Conservation (phyloP, 2,329 filamentous ascomycete species). For the Pseudonectria foliicola region DNA sequence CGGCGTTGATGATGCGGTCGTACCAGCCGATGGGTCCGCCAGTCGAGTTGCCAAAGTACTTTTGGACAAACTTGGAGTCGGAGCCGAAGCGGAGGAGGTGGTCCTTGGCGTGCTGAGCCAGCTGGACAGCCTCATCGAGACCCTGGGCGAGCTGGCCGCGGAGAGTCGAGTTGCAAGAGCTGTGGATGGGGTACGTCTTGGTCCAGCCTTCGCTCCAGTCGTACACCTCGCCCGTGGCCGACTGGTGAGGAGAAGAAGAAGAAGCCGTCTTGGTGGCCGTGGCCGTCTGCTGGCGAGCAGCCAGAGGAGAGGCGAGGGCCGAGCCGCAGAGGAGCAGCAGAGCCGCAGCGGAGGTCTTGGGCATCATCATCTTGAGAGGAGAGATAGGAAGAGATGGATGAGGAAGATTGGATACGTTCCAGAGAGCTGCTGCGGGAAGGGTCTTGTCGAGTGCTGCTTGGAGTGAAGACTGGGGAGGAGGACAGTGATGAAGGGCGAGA, state of each 20-base stretch:
- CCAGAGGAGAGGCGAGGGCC: slow-evolving; percentile 23
- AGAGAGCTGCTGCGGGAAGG: too few relatives aligned
- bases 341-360: slow-evolving; percentile 16
- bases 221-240: slow-evolving; percentile 19
- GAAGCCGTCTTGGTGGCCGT: slow-evolving; percentile 10
- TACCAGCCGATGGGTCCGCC: slow-evolving; percentile 55
- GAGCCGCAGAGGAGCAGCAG: slow-evolving; percentile 18
- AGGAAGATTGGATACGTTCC: too few relatives aligned
- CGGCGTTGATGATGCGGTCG: slow-evolving; percentile 50
- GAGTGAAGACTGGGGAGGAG: too few relatives aligned
- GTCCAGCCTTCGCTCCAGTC: slow-evolving; percentile 28
- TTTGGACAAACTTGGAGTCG: slow-evolving; percentile 51
- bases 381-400: too few relatives aligned
- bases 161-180: slow-evolving; percentile 59
- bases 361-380: slow-evolving; percentile 16
- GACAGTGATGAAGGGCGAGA: too few relatives aligned
- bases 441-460: too few relatives aligned
- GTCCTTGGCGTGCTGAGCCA: slow-evolving; percentile 55
- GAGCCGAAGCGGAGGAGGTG: slow-evolving; percentile 53
- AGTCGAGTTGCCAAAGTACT: slow-evolving; percentile 60
- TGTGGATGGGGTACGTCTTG: slow-evolving; percentile 45
- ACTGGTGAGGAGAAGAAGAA: slow-evolving; percentile 6
- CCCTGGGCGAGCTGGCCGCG: slow-evolving; percentile 46
- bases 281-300: slow-evolving; percentile 16
- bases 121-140: slow-evolving; percentile 49